phyloP scores from a whole-genome alignment of 257 asterid genomes.

The Henckelia pumila region DNA sequence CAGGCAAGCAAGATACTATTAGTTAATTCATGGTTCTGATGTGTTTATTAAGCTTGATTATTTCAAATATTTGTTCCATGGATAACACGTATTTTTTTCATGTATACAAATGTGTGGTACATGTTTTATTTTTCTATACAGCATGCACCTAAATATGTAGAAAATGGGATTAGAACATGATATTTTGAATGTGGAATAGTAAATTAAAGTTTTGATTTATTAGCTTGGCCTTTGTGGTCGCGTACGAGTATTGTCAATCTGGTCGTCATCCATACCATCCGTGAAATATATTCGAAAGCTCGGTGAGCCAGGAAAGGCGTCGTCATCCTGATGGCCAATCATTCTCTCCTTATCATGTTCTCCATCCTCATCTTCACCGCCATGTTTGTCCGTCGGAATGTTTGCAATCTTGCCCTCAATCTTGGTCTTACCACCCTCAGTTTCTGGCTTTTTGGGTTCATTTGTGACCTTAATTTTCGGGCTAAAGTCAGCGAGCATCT shows the following conservation, averaged over 20 bases:
- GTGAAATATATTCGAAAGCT: constrained; percentile 47
- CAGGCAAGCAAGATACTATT: not conserved
- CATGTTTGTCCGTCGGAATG: not conserved
- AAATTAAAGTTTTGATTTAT: no score
- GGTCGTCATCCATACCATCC: constrained; percentile 21
- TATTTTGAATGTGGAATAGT: not conserved
- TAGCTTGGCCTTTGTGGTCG: no score
- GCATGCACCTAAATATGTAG: not conserved
- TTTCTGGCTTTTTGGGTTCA: not conserved
- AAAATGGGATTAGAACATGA: not conserved
- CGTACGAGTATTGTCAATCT: constrained; percentile 12
- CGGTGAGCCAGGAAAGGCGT: constrained; percentile 42
- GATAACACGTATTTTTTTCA: not conserved
- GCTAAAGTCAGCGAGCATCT: not conserved
- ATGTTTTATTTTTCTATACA: not conserved
- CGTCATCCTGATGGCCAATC: constrained; percentile 29
- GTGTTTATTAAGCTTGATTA: not conserved
- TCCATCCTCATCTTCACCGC: constrained; percentile 15
- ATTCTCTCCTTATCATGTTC: constrained; percentile 34
- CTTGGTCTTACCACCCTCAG: not conserved
- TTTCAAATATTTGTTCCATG: not conserved
- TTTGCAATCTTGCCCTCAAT: not conserved
- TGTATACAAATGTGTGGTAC: not conserved
- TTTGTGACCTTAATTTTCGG: not conserved
- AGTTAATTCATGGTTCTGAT: not conserved